Base-by-base conservation (phyloP, 2,329 filamentous ascomycete species). In the Colletotrichum filicis region DNA sequence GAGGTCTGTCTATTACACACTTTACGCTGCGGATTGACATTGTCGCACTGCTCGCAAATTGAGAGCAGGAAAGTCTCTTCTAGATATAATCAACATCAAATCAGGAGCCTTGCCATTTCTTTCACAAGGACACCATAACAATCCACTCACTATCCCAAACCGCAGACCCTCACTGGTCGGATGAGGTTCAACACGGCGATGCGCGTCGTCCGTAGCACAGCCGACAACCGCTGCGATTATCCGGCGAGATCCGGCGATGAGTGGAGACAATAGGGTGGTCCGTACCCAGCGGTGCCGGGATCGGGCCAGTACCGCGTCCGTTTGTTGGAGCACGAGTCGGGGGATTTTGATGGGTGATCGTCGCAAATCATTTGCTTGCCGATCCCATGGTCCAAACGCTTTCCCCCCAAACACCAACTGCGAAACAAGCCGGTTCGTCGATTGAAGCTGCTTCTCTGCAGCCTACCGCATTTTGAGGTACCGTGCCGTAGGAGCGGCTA, bases 211-310 rank as follows among this genome's bases (percentile, higher is more conserved):
- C 26, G 46, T 58, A 22, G 35, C 57, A 59, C 57, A 68, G 52
- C 64, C 68, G 68, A 71, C 28, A 71, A 28, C 68, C 68, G 68
- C 22, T 35, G 56, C 49, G 37, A 32, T 35, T 55, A 70, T 16
- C 60, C 55, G 70, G 59, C 60, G 60, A 73, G 66, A 70, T 66
- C 66, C 60, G 60, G 37, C 42, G 37, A 24, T 2, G 14, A 19
- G 69, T 59, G 66, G 69, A 49, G 11, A 59, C n/a, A 32, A 8
- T n/a, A 12, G 14, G 37, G 57, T 64, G 52, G 22, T 49, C 42
- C 42, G 16, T 22, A n/a, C 8, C 65, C 24, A 46, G 32, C 37
- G 14, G 37, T 42, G 37, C 37, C 67, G 60, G 37, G 28, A 52
- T 16, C 53, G 28, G 26, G 26, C 4, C 32, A 49, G 42, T 28